Base-by-base conservation (phyloP, 2,329 filamentous ascomycete genomes). In the Fonsecaea pugnacius region DNA sequence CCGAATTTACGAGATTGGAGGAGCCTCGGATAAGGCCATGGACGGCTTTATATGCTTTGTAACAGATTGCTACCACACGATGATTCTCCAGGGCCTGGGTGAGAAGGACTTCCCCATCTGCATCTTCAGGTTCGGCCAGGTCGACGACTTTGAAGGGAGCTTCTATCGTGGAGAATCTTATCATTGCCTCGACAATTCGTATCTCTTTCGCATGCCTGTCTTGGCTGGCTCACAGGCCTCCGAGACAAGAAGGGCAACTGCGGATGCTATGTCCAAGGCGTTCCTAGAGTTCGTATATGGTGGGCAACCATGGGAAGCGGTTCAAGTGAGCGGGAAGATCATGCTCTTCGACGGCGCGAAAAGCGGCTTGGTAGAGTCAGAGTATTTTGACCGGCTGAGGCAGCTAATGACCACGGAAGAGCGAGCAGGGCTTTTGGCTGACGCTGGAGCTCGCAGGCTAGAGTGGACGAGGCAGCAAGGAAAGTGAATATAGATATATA, bases 51-150 rank as follows among this genome's bases (percentile, higher is more conserved):
- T n/a, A n/a, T n/a, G n/a, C n/a, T n/a, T n/a, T n/a, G n/a, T n/a
- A n/a, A n/a, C n/a, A n/a, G n/a, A n/a, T n/a, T n/a, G n/a, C n/a
- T 60, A 48, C 21, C 36, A 16, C 4, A 8, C n/a, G 10, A 35
- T 60, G 18, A 46, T 46, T 33, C 33, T 40, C 16, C 14, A 16
- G 9, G 14, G 54, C 33, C 21, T 7, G 14, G 16, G 5, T 16
- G 10, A 40, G 2, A 1, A 33, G 3, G 8, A 21, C 6, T 9
- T 40, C 30, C 50, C 57, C 24, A 30, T 64, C 14, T 35, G 35
- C n/a, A 21, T 64, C 14, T 64, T 60, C 18, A 7, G 56, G n/a
- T 64, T 64, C 38, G 56, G 60, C 12, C 62, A 64, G 43, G 9
- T 16, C 4, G 62, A 64, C 18, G 35, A 35, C 3, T 60, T 60